Conservation (phyloP, 2,329 filamentous ascomycete genomes). For the Paracamarosporium sp. region DNA sequence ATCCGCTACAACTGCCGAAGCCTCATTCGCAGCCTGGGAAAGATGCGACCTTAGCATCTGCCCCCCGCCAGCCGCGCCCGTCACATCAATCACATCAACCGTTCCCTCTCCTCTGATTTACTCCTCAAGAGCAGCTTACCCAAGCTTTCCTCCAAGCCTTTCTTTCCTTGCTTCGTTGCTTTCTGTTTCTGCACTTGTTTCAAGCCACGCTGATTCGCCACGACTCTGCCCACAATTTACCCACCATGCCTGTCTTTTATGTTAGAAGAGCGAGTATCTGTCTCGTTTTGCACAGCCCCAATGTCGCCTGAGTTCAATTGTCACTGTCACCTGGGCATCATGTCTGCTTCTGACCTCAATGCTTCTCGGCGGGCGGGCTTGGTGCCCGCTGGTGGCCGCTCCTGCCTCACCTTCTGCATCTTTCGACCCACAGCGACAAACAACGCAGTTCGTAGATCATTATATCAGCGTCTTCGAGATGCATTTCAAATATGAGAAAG, state of each 20-base stretch:
- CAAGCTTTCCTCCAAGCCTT: constrained; percentile 26
- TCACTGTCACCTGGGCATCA: background rate
- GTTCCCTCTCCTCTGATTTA: background rate
- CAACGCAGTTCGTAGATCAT: constrained; percentile 4
- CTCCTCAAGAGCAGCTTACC: constrained; percentile 11
- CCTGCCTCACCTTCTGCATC: background rate
- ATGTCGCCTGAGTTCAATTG: constrained; percentile 7
- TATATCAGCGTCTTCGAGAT: background rate
- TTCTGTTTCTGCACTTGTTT: constrained; percentile 17
- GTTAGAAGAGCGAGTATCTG: constrained; percentile 1
- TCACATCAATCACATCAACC: constrained; percentile 18
- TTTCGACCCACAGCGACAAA: background rate
- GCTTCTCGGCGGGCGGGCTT: constrained; percentile 2
- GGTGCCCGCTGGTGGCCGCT: constrained; percentile 1
- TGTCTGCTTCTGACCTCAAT: background rate
- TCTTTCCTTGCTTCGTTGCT: constrained; percentile 2
- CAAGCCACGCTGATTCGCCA: constrained; percentile 16
- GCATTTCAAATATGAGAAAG: background rate
- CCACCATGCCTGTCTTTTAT: background rate
- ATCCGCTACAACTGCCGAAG: constrained; percentile 2
- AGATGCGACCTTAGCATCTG: constrained; percentile 13
- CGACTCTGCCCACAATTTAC: background rate
- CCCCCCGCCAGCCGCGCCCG: constrained; percentile 3
- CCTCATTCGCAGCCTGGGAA: background rate
- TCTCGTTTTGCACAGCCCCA: constrained; percentile 27